A percentile compares a stretch with the other conserved stretches of the same genome.
Evolutionary conservation across 116 monocot genomes (phyloP).

Genomic region (Posidonia oceanica): DNA sequence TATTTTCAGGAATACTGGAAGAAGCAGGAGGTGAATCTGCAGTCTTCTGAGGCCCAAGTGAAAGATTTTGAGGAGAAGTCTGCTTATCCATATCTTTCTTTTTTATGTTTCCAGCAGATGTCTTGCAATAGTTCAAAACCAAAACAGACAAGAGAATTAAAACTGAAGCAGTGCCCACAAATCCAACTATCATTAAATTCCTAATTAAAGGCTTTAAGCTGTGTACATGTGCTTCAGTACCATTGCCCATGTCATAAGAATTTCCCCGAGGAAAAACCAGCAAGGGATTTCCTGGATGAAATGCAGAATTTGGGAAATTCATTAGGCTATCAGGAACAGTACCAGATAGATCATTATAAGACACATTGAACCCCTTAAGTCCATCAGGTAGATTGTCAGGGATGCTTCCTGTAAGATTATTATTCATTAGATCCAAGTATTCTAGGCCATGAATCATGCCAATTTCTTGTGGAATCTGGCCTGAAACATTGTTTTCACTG

Average conservation of each 20-base stretch:
- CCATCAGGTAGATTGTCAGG: constrained; percentile 43
- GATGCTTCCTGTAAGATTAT: constrained; percentile 50
- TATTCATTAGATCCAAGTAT: constrained; percentile 50
- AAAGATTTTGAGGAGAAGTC: constrained; percentile 5
- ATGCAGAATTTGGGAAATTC: constrained; percentile 68
- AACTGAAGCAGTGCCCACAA: constrained; percentile 18
- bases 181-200: constrained; percentile 37
- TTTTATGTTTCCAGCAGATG: constrained; percentile 8
- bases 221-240: constrained; percentile 14
- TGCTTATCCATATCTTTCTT: constrained; percentile 8
- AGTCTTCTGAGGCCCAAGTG: constrained; percentile 17
- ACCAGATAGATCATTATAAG: constrained; percentile 69
- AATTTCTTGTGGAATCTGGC: constrained; percentile 49
- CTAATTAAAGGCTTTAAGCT: constrained; percentile 27
- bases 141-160: constrained; percentile 35
- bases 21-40: constrained; percentile 12
- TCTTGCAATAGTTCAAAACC: constrained; percentile 37
- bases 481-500: constrained; percentile 51
- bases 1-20: constrained; percentile 20
- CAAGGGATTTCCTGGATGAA: constrained; percentile 64
- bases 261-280: constrained; percentile 33
- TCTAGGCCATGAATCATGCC: constrained; percentile 27
- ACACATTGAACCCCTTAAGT: constrained; percentile 52
- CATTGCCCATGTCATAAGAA: constrained; percentile 7
- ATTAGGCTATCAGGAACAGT: constrained; percentile 48